Conservation (phyloP, 208 protist genomes). For the Plasmodiophora brassicae region DNA sequence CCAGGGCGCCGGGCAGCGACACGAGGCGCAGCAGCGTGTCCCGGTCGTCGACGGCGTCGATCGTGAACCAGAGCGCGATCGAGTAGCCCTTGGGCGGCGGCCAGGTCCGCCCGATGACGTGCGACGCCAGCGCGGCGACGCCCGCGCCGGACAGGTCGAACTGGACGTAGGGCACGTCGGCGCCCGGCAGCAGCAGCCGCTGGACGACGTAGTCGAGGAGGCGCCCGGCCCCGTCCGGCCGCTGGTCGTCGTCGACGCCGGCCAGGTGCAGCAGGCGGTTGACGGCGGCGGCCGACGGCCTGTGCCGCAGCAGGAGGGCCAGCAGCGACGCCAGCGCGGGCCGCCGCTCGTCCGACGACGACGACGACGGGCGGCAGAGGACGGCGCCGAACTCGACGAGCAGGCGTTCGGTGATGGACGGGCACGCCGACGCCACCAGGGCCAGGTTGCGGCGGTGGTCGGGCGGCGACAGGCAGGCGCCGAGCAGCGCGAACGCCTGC, state of each 20-base stretch:
- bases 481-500: too few relatives aligned
- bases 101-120: neutral
- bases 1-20: neutral
- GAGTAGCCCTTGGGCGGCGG: neutral
- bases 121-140: neutral
- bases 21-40: too few relatives aligned
- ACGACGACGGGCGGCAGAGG: too few relatives aligned
- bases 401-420: neutral
- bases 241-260: too few relatives aligned
- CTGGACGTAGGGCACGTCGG: neutral
- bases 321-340: neutral
- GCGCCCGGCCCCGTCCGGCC: neutral
- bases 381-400: neutral
- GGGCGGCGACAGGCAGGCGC: too few relatives aligned
- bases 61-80: neutral
- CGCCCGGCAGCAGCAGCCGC: neutral
- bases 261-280: neutral
- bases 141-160: neutral
- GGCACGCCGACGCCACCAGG: too few relatives aligned
- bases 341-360: neutral
- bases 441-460: too few relatives aligned
- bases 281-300: neutral
- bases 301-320: neutral
- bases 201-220: neutral
- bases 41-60: conserved; percentile 19